Evolutionary conservation across 768 basidiomycete genomes (phyloP).

Genomic region (Porpolomopsis calyptriformis): DNA sequence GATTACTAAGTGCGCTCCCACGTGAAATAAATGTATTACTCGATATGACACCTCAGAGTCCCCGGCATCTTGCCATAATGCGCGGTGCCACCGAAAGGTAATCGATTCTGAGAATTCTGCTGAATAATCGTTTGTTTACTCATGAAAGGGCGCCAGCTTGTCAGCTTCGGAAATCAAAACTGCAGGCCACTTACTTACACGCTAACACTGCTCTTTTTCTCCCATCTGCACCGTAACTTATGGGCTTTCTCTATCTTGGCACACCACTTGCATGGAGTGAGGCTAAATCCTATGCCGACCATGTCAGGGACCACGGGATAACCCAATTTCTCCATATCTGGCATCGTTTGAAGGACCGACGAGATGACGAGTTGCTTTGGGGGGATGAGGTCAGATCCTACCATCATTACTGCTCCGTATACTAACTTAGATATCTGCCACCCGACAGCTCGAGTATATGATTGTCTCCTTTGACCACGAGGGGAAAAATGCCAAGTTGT

Average conservation of each 20-base stretch:
- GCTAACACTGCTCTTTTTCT: too few species aligned
- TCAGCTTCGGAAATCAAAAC: too few species aligned
- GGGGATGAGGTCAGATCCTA: slow-evolving; percentile 83
- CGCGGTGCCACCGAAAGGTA: too few species aligned
- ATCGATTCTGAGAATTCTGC: too few species aligned
- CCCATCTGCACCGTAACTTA: slow-evolving; percentile 20
- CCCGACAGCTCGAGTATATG: slow-evolving; percentile 84
- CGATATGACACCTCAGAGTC: too few species aligned
- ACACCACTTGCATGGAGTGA: slow-evolving; percentile 90
- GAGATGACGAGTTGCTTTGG: slow-evolving; percentile 91
- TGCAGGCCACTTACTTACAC: too few species aligned
- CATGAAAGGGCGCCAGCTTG: too few species aligned
- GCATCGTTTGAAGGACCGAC: slow-evolving; percentile 83
- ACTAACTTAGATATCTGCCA: slow-evolving; percentile 10
- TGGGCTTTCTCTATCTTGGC: slow-evolving; percentile 91
- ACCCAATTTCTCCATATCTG: slow-evolving; percentile 91
- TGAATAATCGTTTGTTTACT: too few species aligned
- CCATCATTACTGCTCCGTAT: not conserved
- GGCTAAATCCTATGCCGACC: slow-evolving; percentile 75
- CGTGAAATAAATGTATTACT: too few species aligned
- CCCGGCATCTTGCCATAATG: too few species aligned
- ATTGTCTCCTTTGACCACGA: slow-evolving; percentile 77
- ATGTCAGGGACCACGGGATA: slow-evolving; percentile 87
- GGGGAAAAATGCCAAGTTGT: slow-evolving; percentile 72
- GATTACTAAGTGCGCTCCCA: not conserved